Percentiles rank a stretch among this genome's conserved stretches.
phyloP scores from a whole-genome alignment of 768 basidiomycete genomes.

The Russula virescens region DNA sequence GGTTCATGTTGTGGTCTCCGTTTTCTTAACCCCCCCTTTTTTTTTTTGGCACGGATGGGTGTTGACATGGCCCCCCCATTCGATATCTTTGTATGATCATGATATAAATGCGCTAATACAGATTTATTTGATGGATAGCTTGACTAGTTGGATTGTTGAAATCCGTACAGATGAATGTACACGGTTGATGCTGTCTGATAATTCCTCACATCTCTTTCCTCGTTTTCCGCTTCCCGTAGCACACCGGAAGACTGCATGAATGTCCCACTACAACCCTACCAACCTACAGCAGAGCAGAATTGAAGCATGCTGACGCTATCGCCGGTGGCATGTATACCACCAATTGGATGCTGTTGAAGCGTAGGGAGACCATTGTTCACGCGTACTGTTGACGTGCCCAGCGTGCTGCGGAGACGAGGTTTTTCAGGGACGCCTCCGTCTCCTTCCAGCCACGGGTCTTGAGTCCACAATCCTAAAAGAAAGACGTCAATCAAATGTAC shows the following conservation, averaged over 20 bases:
- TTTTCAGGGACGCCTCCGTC: constrained; percentile 82
- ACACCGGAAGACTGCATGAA: constrained; percentile 1
- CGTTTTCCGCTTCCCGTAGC: background rate
- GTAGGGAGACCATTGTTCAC: constrained; percentile 48
- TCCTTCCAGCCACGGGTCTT: constrained; percentile 99
- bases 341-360: constrained; percentile 91
- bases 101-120: background rate
- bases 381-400: constrained; percentile 86
- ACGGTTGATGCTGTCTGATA: constrained; percentile 25
- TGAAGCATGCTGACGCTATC: constrained; percentile 17
- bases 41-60: background rate
- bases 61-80: background rate
- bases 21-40: background rate
- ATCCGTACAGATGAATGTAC: constrained; percentile 48
- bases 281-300: constrained; percentile 13
- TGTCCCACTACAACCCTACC: constrained; percentile 22
- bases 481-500: constrained; percentile 6
- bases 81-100: background rate
- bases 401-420: constrained; percentile 87
- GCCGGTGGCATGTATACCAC: constrained; percentile 48
- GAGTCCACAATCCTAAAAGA: constrained; percentile 79
- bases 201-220: constrained; percentile 15
- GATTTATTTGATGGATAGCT: constrained; percentile 9
- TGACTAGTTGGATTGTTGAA: constrained; percentile 66
- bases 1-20: background rate